Percentiles rank a stretch among this genome's conserved stretches.
phyloP scores from a whole-genome alignment of 225 moss, liverwort and hornwort genomes.

The Sphagnum contortum region DNA sequence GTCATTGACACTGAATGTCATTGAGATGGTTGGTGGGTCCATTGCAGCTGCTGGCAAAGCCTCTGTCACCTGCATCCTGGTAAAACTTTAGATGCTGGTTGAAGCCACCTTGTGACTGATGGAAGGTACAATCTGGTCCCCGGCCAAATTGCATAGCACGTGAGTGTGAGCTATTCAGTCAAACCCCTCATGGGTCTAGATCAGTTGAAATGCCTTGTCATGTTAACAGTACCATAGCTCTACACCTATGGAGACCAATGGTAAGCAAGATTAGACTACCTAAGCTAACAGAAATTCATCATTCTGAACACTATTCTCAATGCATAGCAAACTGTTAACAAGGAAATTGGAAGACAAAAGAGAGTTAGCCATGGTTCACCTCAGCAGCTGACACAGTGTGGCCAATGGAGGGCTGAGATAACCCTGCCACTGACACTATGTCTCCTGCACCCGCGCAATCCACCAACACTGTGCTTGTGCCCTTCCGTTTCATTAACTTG shows the following conservation, averaged over 20 bases:
- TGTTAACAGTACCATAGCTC: no score
- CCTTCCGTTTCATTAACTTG: constrained; percentile 94
- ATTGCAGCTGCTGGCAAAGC: constrained; percentile 92
- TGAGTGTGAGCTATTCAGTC: no score
- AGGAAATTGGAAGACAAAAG: no score
- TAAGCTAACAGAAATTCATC: no score
- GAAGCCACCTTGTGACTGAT: not conserved
- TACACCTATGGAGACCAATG: no score
- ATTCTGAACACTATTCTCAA: no score
- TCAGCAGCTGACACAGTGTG: constrained; percentile 77
- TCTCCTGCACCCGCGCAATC: constrained; percentile 85
- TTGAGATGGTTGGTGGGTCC: constrained; percentile 94
- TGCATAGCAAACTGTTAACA: no score
- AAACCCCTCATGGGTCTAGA: no score
- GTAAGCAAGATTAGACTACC: no score
- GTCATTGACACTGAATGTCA: constrained; percentile 95
- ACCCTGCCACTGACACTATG: constrained; percentile 81
- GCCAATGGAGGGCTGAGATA: constrained; percentile 84
- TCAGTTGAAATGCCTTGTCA: no score
- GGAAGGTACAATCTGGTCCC: no score
- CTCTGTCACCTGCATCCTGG: constrained; percentile 30
- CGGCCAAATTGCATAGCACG: no score
- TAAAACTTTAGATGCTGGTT: not conserved
- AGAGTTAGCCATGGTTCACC: constrained; percentile 17
- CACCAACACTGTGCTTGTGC: constrained; percentile 57